phyloP scores from a whole-genome alignment of 2,329 filamentous ascomycete species.

The Hypoxylon sp. region DNA sequence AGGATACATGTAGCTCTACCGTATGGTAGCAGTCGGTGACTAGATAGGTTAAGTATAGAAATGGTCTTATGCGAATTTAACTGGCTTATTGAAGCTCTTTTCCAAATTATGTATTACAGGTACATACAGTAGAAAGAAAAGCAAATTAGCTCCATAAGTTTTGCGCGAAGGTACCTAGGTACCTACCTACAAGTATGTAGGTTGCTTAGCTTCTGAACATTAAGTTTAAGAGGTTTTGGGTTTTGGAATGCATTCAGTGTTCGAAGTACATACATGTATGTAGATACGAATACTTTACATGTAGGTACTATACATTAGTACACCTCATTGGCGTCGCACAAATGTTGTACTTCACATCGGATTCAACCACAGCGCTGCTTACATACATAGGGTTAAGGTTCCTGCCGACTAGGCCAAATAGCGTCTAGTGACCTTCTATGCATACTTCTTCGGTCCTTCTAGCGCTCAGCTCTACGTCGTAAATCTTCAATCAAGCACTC shows the following conservation, averaged over 20 bases:
- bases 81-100: slow-evolving; percentile 14
- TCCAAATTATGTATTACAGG: background rate
- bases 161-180: too few relatives aligned
- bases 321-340: slow-evolving; percentile 1
- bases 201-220: too few relatives aligned
- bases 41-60: slow-evolving; percentile 30
- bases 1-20: slow-evolving; percentile 38
- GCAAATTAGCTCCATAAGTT: too few relatives aligned
- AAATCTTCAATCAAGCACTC: slow-evolving; percentile 15
- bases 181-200: too few relatives aligned
- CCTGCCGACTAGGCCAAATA: slow-evolving; percentile 27
- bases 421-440: slow-evolving; percentile 52
- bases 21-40: slow-evolving; percentile 44
- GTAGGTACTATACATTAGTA: background rate
- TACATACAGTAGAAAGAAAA: background rate
- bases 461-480: slow-evolving; percentile 49
- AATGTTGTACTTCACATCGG: slow-evolving; percentile 5
- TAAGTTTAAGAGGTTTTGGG: too few relatives aligned
- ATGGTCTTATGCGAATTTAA: slow-evolving; percentile 28
- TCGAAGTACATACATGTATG: too few relatives aligned
- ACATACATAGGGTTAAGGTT: slow-evolving; percentile 30
- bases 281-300: background rate
- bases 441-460: slow-evolving; percentile 58
- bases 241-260: too few relatives aligned
- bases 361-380: slow-evolving; percentile 19